These are phyloP conservation scores for Termitomyces heimii DNA, from an alignment of 768 basidiomycete genomes.

Conservation along the genomic window DNA sequence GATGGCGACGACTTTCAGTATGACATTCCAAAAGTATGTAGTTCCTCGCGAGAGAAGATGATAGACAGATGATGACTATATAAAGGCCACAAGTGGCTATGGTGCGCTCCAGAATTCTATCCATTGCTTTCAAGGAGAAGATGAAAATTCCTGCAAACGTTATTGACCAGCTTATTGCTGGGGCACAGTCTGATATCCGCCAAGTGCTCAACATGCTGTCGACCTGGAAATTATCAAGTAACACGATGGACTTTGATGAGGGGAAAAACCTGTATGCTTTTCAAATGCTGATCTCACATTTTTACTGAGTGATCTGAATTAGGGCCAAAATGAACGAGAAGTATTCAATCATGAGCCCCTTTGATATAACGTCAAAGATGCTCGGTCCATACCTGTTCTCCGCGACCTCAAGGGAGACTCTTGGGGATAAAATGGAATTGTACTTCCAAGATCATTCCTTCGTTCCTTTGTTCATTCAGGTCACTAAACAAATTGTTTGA, in stretches of 20 bases:
- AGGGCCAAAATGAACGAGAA: constrained; percentile 92
- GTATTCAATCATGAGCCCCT: constrained; percentile 85
- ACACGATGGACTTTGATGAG: constrained; percentile 85
- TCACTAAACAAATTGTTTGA: constrained; percentile 17
- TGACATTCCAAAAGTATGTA: constrained; percentile 73
- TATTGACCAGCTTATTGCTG: constrained; percentile 83
- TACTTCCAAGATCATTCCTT: constrained; percentile 97
- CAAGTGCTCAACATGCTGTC: constrained; percentile 98
- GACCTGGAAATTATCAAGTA: constrained; percentile 86
- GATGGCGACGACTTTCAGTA: constrained; percentile 57
- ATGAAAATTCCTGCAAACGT: constrained; percentile 90
- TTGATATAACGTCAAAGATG: constrained; percentile 85
- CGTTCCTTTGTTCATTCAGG: constrained; percentile 93
- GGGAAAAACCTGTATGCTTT: constrained; percentile 76
- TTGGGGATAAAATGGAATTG: constrained; percentile 89
- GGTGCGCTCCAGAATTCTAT: constrained; percentile 83
- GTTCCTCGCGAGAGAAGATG: not conserved
- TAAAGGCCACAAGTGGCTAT: constrained; percentile 68
- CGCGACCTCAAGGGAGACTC: constrained; percentile 67
- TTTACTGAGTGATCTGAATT: constrained; percentile 1
- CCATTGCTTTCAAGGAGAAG: constrained; percentile 92
- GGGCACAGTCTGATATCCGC: constrained; percentile 93
- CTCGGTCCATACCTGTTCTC: constrained; percentile 92
- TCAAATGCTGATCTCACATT: not conserved
- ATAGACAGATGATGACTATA: not conserved